phyloP scores from a whole-genome alignment of 2,329 filamentous ascomycete species.

The Microcyclospora pomicola region DNA sequence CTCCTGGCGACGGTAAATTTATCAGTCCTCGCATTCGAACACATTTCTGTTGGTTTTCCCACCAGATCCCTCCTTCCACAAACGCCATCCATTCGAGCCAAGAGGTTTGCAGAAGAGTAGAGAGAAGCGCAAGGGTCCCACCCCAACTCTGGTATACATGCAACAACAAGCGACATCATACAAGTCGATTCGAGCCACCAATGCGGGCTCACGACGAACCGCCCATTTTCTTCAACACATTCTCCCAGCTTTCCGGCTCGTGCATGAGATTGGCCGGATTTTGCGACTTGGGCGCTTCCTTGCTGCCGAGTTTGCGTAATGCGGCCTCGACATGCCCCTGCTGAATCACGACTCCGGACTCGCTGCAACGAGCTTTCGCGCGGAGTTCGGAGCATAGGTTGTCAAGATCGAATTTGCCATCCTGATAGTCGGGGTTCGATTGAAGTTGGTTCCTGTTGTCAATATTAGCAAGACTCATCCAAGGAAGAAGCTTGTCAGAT shows the following conservation, averaged over 20 bases:
- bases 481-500: slow-evolving; percentile 1
- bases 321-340: slow-evolving; percentile 70
- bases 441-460: slow-evolving; percentile 70
- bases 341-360: slow-evolving; percentile 76
- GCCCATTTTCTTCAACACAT: slow-evolving; percentile 13
- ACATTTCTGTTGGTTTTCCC: no score
- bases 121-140: no score
- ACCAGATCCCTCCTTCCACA: no score
- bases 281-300: slow-evolving; percentile 6
- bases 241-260: slow-evolving; percentile 17
- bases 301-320: slow-evolving; percentile 30
- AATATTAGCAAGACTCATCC: slow-evolving; percentile 29
- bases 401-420: slow-evolving; percentile 86
- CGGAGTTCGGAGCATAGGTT: slow-evolving; percentile 82
- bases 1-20: no score
- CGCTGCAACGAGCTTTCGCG: slow-evolving; percentile 90
- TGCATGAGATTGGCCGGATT: slow-evolving; percentile 10
- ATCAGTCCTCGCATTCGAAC: no score
- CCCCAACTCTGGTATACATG: no score
- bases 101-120: no score
- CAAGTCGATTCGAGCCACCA: background rate
- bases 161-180: no score
- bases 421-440: slow-evolving; percentile 73
- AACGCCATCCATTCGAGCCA: no score
- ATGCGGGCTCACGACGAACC: background rate